Evolutionary conservation across 176 grass and related monocot species (phyloP), one percentile per base, ranked within the genome.

Genomic region (Bonia amplexicaulis): DNA sequence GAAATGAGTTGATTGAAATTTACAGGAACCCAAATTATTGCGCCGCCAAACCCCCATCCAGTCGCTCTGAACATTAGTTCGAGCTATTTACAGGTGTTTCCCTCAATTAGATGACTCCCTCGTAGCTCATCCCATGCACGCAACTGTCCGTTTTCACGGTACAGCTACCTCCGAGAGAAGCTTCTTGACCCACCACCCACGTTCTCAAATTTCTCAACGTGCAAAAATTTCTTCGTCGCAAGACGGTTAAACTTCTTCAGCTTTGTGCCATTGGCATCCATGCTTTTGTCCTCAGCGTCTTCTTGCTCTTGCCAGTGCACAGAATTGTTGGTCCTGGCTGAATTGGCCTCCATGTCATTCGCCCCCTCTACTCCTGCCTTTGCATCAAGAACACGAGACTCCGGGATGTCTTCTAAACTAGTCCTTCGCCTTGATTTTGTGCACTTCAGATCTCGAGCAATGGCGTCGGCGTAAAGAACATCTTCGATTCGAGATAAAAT

Each of bases 401-500:
- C 73, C 0, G 69, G 60, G 39, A 23, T 19, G 85, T 46, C 85
- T 13, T 19, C 70, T 48, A 90, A 9, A 31, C 84, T 90, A 2
- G 90, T 76, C 53, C 74, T 42, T 45, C 78, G 82, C 59, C 63
- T 92, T 2, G 90, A 89, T 59, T 46, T 72, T 0, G 8, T 9
- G 47, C 79, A 79, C 66, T 46, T 73, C 3, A 72, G 83, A 25
- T 95, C 88, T 44, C 57, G 73, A 39, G 71, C 71, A 2, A 89
- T 2, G 5, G 66, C 73, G 71, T 91, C 86, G 6, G 91, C 93
- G 0, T 91, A 81, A 15, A 95, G 75, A 16, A 95, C 93, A n/a
- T 95, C 91, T 59, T 95, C 93, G 3, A 95, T 91, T 27, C 90
- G 91, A 12, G 93, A 93, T 73, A 91, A 15, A 20, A 95, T 86